Percentiles rank a stretch among this genome's conserved stretches.
Evolutionary conservation across 2,329 filamentous ascomycete genomes (phyloP).

Genomic region (Monosporascus sp.): DNA sequence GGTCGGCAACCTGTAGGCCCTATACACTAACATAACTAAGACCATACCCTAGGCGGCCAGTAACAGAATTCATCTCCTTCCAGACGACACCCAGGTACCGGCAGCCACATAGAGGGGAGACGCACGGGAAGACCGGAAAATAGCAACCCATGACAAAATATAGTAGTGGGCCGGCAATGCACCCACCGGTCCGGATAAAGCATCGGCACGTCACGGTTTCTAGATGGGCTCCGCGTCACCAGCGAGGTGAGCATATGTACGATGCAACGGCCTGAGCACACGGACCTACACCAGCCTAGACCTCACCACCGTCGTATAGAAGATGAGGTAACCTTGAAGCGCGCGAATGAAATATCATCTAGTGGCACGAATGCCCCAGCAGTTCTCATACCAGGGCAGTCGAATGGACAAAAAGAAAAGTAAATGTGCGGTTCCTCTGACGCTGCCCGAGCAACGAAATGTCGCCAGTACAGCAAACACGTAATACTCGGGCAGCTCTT

Average conservation of each 20-base stretch:
- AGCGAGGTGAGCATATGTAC: no score
- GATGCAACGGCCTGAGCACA: neutral
- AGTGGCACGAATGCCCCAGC: neutral
- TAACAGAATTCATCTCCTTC: no score
- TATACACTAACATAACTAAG: neutral
- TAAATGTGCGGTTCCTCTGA: conserved; percentile 75
- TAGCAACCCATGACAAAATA: neutral
- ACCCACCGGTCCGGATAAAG: neutral
- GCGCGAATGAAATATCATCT: neutral
- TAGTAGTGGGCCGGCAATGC: neutral
- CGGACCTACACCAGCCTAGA: neutral
- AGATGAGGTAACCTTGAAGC: neutral
- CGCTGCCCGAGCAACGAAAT: conserved; percentile 66
- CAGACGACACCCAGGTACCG: neutral
- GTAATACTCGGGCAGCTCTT: conserved; percentile 66
- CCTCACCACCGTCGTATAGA: neutral
- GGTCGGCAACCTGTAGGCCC: neutral
- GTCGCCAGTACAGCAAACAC: conserved; percentile 30
- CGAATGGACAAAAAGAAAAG: neutral
- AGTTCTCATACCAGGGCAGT: no score
- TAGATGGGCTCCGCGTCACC: no score
- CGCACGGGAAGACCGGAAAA: neutral
- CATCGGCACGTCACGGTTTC: no score
- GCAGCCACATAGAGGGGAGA: neutral
- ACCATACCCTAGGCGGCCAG: neutral